Conservation (phyloP, 345 rosid genomes). For the Excoecaria cochinchinensis region DNA sequence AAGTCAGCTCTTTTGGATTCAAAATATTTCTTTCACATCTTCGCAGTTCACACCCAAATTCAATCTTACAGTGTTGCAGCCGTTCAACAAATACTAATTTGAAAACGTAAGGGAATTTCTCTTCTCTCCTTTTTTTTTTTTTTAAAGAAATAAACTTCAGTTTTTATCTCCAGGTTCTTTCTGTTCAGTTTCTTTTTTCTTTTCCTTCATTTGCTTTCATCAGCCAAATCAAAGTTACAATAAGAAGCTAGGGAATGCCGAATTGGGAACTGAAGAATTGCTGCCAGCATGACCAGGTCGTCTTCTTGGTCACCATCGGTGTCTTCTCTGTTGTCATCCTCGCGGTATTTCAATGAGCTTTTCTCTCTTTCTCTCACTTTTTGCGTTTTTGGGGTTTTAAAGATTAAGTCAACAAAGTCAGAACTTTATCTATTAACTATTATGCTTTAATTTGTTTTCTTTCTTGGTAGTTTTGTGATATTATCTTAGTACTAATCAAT, state of each 20-base stretch:
- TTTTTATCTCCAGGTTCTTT: neutral
- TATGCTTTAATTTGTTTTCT: neutral
- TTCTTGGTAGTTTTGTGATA: neutral
- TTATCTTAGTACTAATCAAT: neutral
- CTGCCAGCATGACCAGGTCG: constrained; percentile 67
- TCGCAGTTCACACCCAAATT: too few relatives aligned
- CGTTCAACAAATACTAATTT: too few relatives aligned
- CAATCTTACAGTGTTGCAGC: too few relatives aligned
- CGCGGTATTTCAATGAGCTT: constrained; percentile 43
- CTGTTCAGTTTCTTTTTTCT: neutral
- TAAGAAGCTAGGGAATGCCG: constrained; percentile 25
- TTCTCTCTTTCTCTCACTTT: neutral
- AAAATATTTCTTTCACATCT: too few relatives aligned
- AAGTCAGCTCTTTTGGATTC: too few relatives aligned
- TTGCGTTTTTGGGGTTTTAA: neutral
- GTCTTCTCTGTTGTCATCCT: constrained; percentile 86
- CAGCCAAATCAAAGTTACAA: neutral
- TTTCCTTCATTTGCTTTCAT: neutral
- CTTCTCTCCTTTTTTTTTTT: too few relatives aligned
- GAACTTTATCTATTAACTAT: neutral
- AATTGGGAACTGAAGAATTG: constrained; percentile 88
- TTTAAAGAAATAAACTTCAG: neutral
- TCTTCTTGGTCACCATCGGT: constrained; percentile 61
- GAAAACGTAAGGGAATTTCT: too few relatives aligned
- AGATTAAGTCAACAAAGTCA: neutral